Conservation (phyloP, 441 rosid species). For the Gossypium aridum region DNA sequence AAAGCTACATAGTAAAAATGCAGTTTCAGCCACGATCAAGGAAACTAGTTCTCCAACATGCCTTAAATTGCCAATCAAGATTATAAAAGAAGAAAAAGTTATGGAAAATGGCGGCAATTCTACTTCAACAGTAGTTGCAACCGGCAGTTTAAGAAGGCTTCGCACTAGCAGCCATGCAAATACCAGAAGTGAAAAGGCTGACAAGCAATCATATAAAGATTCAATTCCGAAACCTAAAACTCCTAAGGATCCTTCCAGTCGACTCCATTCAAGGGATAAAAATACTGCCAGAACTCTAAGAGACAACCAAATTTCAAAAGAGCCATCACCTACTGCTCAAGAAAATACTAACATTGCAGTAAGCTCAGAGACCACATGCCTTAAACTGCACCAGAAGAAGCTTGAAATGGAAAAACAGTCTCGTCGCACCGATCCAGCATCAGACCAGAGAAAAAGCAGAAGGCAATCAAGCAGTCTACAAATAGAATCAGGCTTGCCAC, state of each 20-base stretch:
- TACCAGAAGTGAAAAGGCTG: conserved; percentile 26
- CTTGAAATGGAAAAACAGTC: conserved; percentile 43
- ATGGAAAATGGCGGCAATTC: conserved; percentile 26
- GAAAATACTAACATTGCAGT: conserved; percentile 31
- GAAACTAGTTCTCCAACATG: conserved; percentile 35
- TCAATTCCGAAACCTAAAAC: conserved; percentile 34
- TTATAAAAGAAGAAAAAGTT: conserved; percentile 45
- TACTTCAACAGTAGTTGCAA: conserved; percentile 17
- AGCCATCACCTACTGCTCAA: conserved; percentile 22
- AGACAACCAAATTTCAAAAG: conserved; percentile 27
- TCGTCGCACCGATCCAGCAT: conserved; percentile 29
- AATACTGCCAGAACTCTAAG: conserved; percentile 23
- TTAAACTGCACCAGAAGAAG: conserved; percentile 48
- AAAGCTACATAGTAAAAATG: conserved; percentile 17
- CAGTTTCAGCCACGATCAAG: conserved; percentile 27
- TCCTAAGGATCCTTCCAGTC: conserved; percentile 28
- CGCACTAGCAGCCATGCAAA: conserved; percentile 27
- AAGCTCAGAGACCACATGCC: conserved; percentile 39
- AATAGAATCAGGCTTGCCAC: conserved; percentile 41
- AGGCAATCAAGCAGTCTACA: conserved; percentile 42
- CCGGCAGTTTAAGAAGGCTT: conserved; percentile 16
- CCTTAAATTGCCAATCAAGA: conserved; percentile 44
- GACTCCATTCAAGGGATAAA: conserved; percentile 26
- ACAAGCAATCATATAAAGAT: conserved; percentile 24
- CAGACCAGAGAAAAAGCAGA: conserved; percentile 38